These are phyloP conservation scores for Corallochytrium limacisporum DNA, from an alignment of 78 protist species.

Conservation along the genomic window DNA sequence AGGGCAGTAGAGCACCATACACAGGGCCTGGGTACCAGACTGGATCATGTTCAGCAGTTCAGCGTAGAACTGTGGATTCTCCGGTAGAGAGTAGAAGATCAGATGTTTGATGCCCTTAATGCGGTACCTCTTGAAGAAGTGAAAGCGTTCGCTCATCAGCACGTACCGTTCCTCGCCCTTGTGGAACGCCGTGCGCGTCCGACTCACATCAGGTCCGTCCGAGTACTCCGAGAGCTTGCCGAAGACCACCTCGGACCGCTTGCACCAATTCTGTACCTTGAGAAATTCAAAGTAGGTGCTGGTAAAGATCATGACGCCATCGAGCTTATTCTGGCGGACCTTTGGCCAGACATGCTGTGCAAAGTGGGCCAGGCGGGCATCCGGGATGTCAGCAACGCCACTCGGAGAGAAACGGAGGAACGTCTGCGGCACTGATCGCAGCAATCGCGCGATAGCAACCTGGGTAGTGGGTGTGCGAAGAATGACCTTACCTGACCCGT, in stretches of 20 bases:
- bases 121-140: conserved; percentile 11
- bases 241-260: not conserved
- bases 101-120: conserved; percentile 23
- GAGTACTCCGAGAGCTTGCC: conserved; percentile 15
- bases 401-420: not conserved
- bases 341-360: conserved; percentile 11
- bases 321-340: not conserved
- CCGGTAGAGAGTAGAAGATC: conserved; percentile 34
- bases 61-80: conserved; percentile 22
- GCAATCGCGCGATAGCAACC: conserved; percentile 1
- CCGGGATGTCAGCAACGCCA: not conserved
- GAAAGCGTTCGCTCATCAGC: conserved; percentile 24
- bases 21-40: not conserved
- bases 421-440: not conserved
- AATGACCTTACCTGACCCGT: conserved; percentile 4
- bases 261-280: conserved; percentile 17
- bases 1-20: too few relatives aligned
- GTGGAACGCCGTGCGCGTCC: not conserved
- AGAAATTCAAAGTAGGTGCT: conserved; percentile 59
- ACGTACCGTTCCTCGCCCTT: not conserved
- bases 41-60: conserved; percentile 33
- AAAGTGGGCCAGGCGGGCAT: not conserved
- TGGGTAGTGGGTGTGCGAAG: not conserved
- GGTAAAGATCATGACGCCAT: conserved; percentile 26
- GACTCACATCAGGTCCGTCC: not conserved